Evolutionary conservation across 2,329 filamentous ascomycete genomes (phyloP), one percentile per base, ranked within the genome.

Genomic region (Geosmithia flava): DNA sequence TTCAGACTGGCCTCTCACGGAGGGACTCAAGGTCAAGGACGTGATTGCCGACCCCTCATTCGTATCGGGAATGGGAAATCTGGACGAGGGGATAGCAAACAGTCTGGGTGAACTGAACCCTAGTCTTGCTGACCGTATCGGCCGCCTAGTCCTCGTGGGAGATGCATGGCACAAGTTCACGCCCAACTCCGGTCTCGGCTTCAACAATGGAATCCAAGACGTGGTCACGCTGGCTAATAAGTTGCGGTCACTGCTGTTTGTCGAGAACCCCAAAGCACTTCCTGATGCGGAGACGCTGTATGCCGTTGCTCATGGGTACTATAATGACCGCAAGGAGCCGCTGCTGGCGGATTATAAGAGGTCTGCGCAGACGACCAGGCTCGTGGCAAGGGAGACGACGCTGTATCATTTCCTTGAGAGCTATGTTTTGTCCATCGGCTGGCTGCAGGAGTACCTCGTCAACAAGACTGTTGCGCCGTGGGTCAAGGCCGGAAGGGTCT

Each of bases 81-180:
- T 62, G 7, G 59, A 62, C 23, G 59, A 65, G 42, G 62, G 61
- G n/a, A 51, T 64, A 3, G 44, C 58, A 4, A 16, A 54, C 20
- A 56, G 41, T 64, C 59, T 55, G 51, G 23, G 23, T 8, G 23
- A 27, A 27, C 37, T 49, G 49, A 45, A 43, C 47, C 45, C 33
- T 11, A 11, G 33, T 13, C 6, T 37, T 11, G 15, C 11, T 11
- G 11, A 37, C 33, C 33, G 33, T 13, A 27, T 27, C 23, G 13
- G 27, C 3, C 56, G 58, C 3, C 51, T 63, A 11, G 59, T 62
- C 3, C 56, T 64, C 3, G 54, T 51, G 1, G 62, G 62, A 6
- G 62, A 66, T 47, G 52, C 62, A 1, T 55, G 51, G 11, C 59
- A 64, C 49, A 62, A 62, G 45, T 58, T 62, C 47, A 60, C 60